Base-by-base conservation (phyloP, 345 rosid genomes). In the Eucalyptus camaldulensis region DNA sequence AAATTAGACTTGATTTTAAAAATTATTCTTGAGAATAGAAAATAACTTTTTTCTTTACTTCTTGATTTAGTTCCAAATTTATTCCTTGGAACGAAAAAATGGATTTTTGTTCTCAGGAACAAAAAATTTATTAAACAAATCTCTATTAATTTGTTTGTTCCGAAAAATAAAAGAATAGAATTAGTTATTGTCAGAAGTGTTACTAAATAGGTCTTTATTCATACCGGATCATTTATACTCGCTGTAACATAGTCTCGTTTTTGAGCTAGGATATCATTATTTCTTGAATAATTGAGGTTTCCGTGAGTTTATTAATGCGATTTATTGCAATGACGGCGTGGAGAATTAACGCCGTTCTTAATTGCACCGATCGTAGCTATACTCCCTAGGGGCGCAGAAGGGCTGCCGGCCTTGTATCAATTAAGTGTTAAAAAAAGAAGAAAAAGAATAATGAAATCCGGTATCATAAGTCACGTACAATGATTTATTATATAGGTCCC, bases 161-260 rank as follows among this genome's bases (percentile, higher is more conserved):
- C 2, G 0, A 7, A 53, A 19, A 53, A 19, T 21, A 21, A 53
- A 53, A 53, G 0, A 19, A 53, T 19, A 53, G 2, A 53, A 53
- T 53, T 2, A 21, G 1, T 53, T 19, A 8, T 53, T 53, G 0
- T 0, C 0, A 0, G 0, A 1, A 53, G 44, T 1, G 0, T 53
- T 53, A 53, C 25, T 24, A 53, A 53, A 53, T 19, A 53, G 0
- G 2, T 2, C 25, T 4, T 69, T 33, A 17, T 33, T 17, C 13
- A 69, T 69, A 1, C 6, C 5, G 13, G 1, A 69, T 21, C 6
- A 19, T 33, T 19, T 4, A 13, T 37, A 72, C 5, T 72, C 24
- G 2, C 14, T 72, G 4, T 37, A 37, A 37, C 25, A 37, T 19
- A 19, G 45, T 10, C 25, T 72, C 27, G 1, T 19, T 25, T 37